phyloP scores from a whole-genome alignment of 441 rosid species.

The Pelargonium citronellum region DNA sequence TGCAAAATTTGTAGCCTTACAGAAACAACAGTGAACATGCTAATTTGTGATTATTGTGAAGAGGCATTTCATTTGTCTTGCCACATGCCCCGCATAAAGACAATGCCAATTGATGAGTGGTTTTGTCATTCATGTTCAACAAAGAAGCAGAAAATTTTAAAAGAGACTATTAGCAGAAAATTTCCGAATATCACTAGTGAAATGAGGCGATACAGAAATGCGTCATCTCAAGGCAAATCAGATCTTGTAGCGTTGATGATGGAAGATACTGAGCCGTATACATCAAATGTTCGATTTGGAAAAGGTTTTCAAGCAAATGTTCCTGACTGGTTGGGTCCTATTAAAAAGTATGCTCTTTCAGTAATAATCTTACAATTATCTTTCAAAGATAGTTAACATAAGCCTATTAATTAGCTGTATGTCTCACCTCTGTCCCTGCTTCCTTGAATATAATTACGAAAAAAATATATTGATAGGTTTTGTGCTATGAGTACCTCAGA shows the following conservation, averaged over 20 bases:
- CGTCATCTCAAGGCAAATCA: constrained; percentile 30
- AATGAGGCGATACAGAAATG: constrained; percentile 29
- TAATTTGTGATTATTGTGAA: constrained; percentile 85
- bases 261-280: constrained; percentile 51
- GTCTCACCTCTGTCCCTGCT: no score
- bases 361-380: constrained; percentile 8
- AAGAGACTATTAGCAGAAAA: constrained; percentile 28
- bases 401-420: no score
- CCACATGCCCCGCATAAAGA: constrained; percentile 48
- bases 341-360: constrained; percentile 11
- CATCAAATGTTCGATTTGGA: constrained; percentile 53
- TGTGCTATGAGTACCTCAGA: no score
- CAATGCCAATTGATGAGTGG: constrained; percentile 67
- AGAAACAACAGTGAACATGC: constrained; percentile 46
- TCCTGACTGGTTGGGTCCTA: constrained; percentile 76
- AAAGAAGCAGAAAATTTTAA: constrained; percentile 38
- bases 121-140: constrained; percentile 63
- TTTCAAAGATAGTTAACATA: background rate
- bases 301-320: constrained; percentile 86
- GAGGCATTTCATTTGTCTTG: constrained; percentile 75
- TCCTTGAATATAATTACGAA: no score
- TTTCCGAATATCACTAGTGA: constrained; percentile 35
- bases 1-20: constrained; percentile 66
- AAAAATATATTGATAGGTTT: no score
- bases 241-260: constrained; percentile 44